Conservation (phyloP, 495 filamentous ascomycete genomes). For the Neurospora sp. region DNA sequence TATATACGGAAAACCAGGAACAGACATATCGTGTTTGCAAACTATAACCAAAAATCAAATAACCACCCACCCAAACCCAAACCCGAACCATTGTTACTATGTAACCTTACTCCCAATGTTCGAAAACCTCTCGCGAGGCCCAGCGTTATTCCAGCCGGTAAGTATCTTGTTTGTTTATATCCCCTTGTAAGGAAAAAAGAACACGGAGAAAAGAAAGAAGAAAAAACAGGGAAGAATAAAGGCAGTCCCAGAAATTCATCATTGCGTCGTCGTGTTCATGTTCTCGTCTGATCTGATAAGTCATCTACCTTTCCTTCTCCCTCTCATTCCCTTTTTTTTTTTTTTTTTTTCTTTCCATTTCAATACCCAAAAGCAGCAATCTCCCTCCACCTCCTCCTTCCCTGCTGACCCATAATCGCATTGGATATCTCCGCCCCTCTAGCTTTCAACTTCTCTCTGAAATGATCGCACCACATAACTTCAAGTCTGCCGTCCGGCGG, state of each 20-base stretch:
- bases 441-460: constrained; percentile 13
- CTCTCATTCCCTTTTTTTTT: too few relatives aligned
- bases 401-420: constrained; percentile 3
- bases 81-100: too few relatives aligned
- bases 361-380: constrained; percentile 2
- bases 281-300: too few relatives aligned
- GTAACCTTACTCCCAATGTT: too few relatives aligned
- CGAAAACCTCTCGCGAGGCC: not conserved
- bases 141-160: not conserved
- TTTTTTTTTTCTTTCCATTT: too few relatives aligned
- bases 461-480: constrained; percentile 32
- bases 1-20: not conserved
- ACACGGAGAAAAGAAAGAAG: not conserved
- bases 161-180: not conserved
- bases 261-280: too few relatives aligned
- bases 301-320: too few relatives aligned
- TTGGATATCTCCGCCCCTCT: constrained; percentile 14
- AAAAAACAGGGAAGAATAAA: not conserved
- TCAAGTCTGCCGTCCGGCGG: constrained; percentile 25
- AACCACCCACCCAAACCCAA: not conserved
- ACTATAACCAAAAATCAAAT: not conserved
- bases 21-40: accelerated
- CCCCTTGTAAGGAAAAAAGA: not conserved
- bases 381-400: constrained; percentile 12
- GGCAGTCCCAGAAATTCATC: not conserved